Conservation (phyloP, 2,329 filamentous ascomycete genomes). For the Lasiodiplodia citricola region DNA sequence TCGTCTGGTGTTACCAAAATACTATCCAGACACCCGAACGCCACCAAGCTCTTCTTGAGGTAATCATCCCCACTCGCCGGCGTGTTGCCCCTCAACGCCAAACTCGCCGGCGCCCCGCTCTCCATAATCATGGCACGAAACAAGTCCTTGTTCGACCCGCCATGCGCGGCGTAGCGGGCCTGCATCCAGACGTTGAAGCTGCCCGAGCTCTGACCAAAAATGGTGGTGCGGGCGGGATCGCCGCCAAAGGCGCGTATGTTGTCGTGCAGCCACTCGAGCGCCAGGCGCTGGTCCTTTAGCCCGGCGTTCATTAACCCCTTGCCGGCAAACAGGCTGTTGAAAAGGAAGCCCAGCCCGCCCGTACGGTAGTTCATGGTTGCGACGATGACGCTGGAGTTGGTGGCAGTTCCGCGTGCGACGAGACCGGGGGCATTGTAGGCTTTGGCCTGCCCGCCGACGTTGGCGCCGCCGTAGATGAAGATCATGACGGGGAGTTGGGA, state of each 20-base stretch:
- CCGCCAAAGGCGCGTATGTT: constrained; percentile 53
- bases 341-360: constrained; percentile 74
- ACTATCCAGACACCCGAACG: not conserved
- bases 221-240: constrained; percentile 42
- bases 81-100: constrained; percentile 37
- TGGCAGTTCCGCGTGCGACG: constrained; percentile 30
- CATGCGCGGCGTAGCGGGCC: constrained; percentile 43
- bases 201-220: constrained; percentile 46
- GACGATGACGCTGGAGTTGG: constrained; percentile 67
- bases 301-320: constrained; percentile 58
- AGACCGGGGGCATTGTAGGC: constrained; percentile 34
- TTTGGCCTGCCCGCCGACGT: constrained; percentile 22
- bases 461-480: constrained; percentile 28
- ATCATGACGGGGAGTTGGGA: constrained; percentile 47
- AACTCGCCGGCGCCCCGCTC: constrained; percentile 41
- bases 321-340: constrained; percentile 55
- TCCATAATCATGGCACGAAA: constrained; percentile 49
- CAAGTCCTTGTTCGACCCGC: constrained; percentile 43
- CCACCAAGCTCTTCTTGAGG: constrained; percentile 37
- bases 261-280: constrained; percentile 52
- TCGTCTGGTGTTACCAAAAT: not conserved
- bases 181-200: constrained; percentile 44
- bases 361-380: constrained; percentile 81
- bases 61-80: constrained; percentile 33
- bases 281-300: constrained; percentile 53